Conservation (phyloP, 371 early-diverging fungal species). For the Mortierella sp. region DNA sequence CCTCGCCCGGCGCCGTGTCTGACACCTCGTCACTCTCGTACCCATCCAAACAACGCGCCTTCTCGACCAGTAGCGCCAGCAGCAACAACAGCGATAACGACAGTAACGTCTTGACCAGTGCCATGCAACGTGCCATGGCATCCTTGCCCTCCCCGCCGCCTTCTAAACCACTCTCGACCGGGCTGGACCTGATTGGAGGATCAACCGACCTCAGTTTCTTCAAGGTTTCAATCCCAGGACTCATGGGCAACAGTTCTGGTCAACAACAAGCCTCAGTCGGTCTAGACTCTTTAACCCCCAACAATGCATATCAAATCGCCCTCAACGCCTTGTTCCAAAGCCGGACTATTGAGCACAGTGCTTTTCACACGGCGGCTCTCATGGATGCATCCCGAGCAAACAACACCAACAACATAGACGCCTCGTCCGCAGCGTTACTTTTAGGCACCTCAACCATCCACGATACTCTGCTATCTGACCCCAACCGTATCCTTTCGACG, state of each 20-base stretch:
- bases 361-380: constrained; percentile 57
- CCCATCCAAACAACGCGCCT: not conserved
- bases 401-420: constrained; percentile 17
- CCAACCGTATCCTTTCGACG: constrained; percentile 27
- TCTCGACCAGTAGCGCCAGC: not conserved
- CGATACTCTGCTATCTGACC: constrained; percentile 27
- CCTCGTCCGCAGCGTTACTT: constrained; percentile 18
- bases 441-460: constrained; percentile 33
- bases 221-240: constrained; percentile 40
- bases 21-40: constrained; percentile 29
- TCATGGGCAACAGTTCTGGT: constrained; percentile 11
- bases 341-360: constrained; percentile 14
- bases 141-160: constrained; percentile 44
- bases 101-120: constrained; percentile 13
- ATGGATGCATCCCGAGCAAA: constrained; percentile 36
- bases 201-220: constrained; percentile 34
- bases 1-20: constrained; percentile 35
- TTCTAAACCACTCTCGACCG: constrained; percentile 12
- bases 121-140: constrained; percentile 31
- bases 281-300: constrained; percentile 19
- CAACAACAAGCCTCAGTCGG: constrained; percentile 17
- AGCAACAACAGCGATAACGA: not conserved
- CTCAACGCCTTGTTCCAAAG: constrained; percentile 36
- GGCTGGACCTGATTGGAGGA: constrained; percentile 57
- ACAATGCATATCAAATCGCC: constrained; percentile 50